Conservation (phyloP, 257 asterid species). For the Primulina huaijiensis region DNA sequence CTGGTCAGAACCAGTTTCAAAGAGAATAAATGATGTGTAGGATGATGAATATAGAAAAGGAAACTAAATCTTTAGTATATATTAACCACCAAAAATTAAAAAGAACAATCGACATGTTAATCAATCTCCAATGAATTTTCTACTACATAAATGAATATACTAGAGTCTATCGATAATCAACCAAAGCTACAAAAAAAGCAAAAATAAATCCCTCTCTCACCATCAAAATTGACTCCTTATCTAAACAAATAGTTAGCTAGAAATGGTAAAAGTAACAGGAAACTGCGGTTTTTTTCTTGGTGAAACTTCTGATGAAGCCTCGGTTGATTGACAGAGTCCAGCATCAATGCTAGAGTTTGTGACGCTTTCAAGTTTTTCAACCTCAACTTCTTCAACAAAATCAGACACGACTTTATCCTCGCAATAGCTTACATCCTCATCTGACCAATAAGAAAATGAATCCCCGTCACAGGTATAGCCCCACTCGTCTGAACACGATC, state of each 20-base stretch:
- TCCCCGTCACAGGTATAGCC: conserved; percentile 40
- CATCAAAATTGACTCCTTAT: conserved; percentile 33
- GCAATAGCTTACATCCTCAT: conserved; percentile 38
- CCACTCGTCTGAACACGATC: conserved; percentile 36
- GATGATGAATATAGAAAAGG: neutral
- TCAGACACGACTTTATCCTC: conserved; percentile 35
- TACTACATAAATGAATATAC: conserved; percentile 25
- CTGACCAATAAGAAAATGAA: conserved; percentile 43
- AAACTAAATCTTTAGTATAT: neutral
- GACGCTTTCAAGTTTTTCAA: conserved; percentile 27
- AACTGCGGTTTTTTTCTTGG: conserved; percentile 27
- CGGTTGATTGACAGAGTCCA: conserved; percentile 31
- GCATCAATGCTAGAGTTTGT: conserved; percentile 32
- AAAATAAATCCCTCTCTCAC: conserved; percentile 18
- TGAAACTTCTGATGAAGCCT: conserved; percentile 26
- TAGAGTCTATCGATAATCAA: conserved; percentile 25
- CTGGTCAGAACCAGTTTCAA: neutral
- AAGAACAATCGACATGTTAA: conserved; percentile 30
- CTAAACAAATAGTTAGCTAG: conserved; percentile 32
- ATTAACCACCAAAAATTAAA: neutral
- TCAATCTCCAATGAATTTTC: conserved; percentile 22
- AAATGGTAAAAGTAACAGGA: conserved; percentile 51
- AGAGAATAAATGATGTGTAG: neutral
- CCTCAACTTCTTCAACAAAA: conserved; percentile 34
- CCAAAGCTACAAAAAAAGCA: conserved; percentile 10